Base-by-base conservation (phyloP, 495 filamentous ascomycete species). In the Aspergillus biplanus region DNA sequence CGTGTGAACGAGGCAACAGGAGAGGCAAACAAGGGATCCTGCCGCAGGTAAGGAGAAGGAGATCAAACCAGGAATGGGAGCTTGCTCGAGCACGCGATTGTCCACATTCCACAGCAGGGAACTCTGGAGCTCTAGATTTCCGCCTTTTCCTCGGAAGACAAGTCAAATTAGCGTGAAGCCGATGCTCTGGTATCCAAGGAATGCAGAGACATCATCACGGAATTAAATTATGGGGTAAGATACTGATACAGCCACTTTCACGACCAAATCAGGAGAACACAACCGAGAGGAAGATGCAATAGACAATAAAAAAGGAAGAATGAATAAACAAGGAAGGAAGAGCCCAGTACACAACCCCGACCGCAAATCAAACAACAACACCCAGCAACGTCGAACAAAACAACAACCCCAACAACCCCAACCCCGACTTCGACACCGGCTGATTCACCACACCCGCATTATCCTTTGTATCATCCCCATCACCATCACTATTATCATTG, bases 331-430 rank as follows among this genome's bases (percentile, higher is more conserved):
- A n/a, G 16, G 46, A 16, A 21, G 16, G 46, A 48, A 49, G 46
- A 49, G 8, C 0, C 39, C 3, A 44, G n/a, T 12, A 44, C 4
- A 44, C 16, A 33, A 32, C 34, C 37, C 5, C 21, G 21, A 27
- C 21, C 21, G 5, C 11, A 3, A 32, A 53, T 59, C 44, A 67
- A 33, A 69, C 68, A 39, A 73, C 32, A 31, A 71, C 62, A 7
- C 73, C 73, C 64, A 74, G 55, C 8, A 78, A 12, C n/a, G 70
- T 69, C 13, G 74, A 75, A 56, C 70, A 71, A 49, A 77, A 72
- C 21, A 81, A n/a, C 67, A 81, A 61, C 0, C 69, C 77, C 56
- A 81, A 39, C 0, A 81, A 48, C 1, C 77, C 74, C 21, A 80
- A 35, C 0, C 77, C 76, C 3, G 67, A 58, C 63, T 73, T 74